A percentile compares a stretch with the other conserved stretches of the same genome.
phyloP scores from a whole-genome alignment of 1,284 basidiomycete species.

The Quambalaria eucalypti region DNA sequence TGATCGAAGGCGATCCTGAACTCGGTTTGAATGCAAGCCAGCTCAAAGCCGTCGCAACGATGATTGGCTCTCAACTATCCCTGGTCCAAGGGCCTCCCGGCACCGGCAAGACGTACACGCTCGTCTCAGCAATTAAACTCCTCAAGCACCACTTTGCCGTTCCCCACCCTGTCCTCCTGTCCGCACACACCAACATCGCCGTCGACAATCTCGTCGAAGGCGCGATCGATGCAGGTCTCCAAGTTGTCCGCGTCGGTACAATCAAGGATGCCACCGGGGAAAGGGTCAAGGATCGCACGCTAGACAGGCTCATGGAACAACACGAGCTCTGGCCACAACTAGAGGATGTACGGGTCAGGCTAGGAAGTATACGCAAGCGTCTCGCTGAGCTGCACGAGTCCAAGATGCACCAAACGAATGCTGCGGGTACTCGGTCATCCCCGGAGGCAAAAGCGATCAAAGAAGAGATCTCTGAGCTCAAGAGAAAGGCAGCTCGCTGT shows the following conservation, averaged over 20 bases:
- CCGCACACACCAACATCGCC: constrained; percentile 86
- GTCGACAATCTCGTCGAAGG: constrained; percentile 84
- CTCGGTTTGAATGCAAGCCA: constrained; percentile 71
- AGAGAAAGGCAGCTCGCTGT: not conserved
- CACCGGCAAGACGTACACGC: constrained; percentile 90
- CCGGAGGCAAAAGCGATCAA: not conserved
- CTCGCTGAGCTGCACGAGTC: constrained; percentile 28
- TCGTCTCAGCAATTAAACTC: constrained; percentile 71
- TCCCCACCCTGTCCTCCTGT: constrained; percentile 72
- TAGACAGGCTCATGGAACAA: constrained; percentile 59
- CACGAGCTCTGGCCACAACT: constrained; percentile 57
- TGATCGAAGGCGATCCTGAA: constrained; percentile 69
- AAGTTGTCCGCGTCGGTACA: constrained; percentile 57
- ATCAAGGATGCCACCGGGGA: not conserved
- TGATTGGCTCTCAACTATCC: constrained; percentile 69
- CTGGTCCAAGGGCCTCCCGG: constrained; percentile 90
- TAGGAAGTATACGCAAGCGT: not conserved
- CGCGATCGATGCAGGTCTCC: constrained; percentile 55
- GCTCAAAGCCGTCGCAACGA: constrained; percentile 70
- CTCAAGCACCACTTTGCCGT: constrained; percentile 80
- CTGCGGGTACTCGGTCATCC: not conserved
- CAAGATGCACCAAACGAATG: constrained; percentile 5
- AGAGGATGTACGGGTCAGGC: constrained; percentile 43
- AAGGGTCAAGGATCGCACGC: constrained; percentile 56
- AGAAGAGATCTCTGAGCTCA: constrained; percentile 2